Base-by-base conservation (phyloP, 2,329 filamentous ascomycete species). In the Pestalotiopsis sp. region DNA sequence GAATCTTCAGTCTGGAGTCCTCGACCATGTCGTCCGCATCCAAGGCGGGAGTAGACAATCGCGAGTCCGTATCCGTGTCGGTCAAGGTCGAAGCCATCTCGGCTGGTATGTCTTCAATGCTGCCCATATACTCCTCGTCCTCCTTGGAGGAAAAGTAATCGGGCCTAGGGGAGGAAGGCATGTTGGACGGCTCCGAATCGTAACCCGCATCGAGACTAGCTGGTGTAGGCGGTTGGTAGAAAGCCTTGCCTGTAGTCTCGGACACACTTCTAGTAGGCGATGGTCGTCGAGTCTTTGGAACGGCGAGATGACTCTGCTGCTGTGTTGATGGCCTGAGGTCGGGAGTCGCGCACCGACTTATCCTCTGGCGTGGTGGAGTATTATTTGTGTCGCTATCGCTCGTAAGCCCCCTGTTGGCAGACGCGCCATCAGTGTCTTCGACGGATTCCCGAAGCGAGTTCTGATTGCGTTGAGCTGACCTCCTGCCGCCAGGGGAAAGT, bases 131-230 rank as follows among this genome's bases (percentile, higher is more conserved):
- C n/a, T 66, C 38, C 14, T 38, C 39, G 44, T 61, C 22, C 38
- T 20, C 17, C 20, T n/a, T 9, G 22, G 24, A 10, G 5, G 73
- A 71, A 69, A 76, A 77, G 63, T 74, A 75, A 44, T 75, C 72
- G 5, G 60, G 69, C 20, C 40, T 62, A 3, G 73, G 72, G 10
- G 55, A 38, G 13, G 64, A 66, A 17, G 44, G 55, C 35, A 73
- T 73, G 70, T 74, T 70, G 22, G 71, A 69, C 4, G 77, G 76
- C 65, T 78, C 76, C n/a, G 77, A 78, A 65, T 78, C 75, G 66
- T 78, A 78, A 6, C 73, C 75, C 56, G 73, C 65, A 11, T 77
- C 74, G 26, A 70, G 55, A 65, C 73, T 74, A 11, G 75, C 71
- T 2, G 74, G 75, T 39, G 75, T 77, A n/a, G 74, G 68, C 3